A percentile compares a stretch with the other conserved stretches of the same genome.
phyloP scores from a whole-genome alignment of 768 basidiomycete genomes.

The Collybia sp. region DNA sequence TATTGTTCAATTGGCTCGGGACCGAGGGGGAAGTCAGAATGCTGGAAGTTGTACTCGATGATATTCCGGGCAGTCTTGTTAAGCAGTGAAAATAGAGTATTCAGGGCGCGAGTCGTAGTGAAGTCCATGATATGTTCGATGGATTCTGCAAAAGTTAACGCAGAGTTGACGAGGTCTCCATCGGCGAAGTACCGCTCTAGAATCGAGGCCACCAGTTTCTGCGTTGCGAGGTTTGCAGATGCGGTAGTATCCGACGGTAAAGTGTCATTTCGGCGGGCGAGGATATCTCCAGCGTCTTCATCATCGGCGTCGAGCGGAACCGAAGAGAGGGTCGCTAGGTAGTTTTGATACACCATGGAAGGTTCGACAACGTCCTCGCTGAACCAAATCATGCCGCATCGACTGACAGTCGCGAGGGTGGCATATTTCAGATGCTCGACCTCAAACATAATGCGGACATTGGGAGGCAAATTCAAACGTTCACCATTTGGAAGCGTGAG shows the following conservation, averaged over 20 bases:
- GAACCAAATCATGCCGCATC: slow-evolving; percentile 99
- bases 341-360: slow-evolving; percentile 87
- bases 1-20: slow-evolving; percentile 87
- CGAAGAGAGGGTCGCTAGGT: slow-evolving; percentile 71
- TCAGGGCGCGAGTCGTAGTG: slow-evolving; percentile 84
- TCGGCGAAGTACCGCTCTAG: slow-evolving; percentile 80
- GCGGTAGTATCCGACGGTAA: slow-evolving; percentile 40
- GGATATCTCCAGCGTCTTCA: slow-evolving; percentile 63
- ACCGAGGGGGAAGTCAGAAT: slow-evolving; percentile 89
- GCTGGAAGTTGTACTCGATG: slow-evolving; percentile 92
- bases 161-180: slow-evolving; percentile 76
- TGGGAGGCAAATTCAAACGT: slow-evolving; percentile 92
- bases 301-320: slow-evolving; percentile 86
- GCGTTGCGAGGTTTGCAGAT: slow-evolving; percentile 65
- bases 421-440: slow-evolving; percentile 97
- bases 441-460: slow-evolving; percentile 99
- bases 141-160: slow-evolving; percentile 75
- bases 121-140: slow-evolving; percentile 99
- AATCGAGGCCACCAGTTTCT: slow-evolving; percentile 69
- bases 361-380: slow-evolving; percentile 94
- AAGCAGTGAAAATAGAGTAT: slow-evolving; percentile 93
- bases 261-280: slow-evolving; percentile 55
- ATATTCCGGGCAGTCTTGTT: slow-evolving; percentile 95
- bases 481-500: slow-evolving; percentile 97
- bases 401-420: slow-evolving; percentile 97